phyloP scores from a whole-genome alignment of 495 filamentous ascomycete species.

The Xylaria intraflava region DNA sequence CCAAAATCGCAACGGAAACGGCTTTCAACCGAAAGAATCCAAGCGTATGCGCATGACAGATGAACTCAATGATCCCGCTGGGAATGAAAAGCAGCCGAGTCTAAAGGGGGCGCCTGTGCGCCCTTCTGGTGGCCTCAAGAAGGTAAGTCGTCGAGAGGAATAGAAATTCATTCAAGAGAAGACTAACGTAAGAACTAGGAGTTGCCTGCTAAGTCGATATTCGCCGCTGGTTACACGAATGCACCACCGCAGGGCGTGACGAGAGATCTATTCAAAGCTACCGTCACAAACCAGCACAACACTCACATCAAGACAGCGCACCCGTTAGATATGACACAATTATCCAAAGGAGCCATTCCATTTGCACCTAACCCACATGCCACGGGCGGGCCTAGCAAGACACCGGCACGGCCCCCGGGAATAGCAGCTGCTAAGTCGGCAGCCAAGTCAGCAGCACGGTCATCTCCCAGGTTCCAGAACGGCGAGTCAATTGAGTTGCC shows the following conservation, averaged over 20 bases:
- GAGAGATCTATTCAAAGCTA: conserved; percentile 41
- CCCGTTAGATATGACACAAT: conserved; percentile 71
- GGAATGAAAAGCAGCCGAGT: conserved; percentile 36
- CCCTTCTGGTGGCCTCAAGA: conserved; percentile 67
- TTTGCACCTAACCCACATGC: conserved; percentile 67
- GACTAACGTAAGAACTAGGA: conserved; percentile 38
- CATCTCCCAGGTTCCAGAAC: conserved; percentile 71
- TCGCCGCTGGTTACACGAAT: conserved; percentile 56
- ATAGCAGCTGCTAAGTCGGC: conserved; percentile 36
- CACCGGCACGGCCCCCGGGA: conserved; percentile 46
- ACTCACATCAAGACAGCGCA: conserved; percentile 56
- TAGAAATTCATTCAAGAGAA: conserved; percentile 18
- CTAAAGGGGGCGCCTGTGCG: conserved; percentile 79
- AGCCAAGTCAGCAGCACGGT: conserved; percentile 52
- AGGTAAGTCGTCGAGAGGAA: conserved; percentile 45
- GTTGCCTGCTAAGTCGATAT: conserved; percentile 53
- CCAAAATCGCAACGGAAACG: conserved; percentile 34
- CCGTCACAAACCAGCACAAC: conserved; percentile 45
- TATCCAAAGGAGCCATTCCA: conserved; percentile 79
- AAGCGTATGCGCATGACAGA: conserved; percentile 57
- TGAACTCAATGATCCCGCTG: conserved; percentile 43
- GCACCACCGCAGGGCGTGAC: conserved; percentile 28
- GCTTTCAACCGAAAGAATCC: conserved; percentile 46
- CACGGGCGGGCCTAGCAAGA: conserved; percentile 52
- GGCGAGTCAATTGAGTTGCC: conserved; percentile 80